phyloP scores from a whole-genome alignment of 495 filamentous ascomycete genomes.

The Neurospora sp. region DNA sequence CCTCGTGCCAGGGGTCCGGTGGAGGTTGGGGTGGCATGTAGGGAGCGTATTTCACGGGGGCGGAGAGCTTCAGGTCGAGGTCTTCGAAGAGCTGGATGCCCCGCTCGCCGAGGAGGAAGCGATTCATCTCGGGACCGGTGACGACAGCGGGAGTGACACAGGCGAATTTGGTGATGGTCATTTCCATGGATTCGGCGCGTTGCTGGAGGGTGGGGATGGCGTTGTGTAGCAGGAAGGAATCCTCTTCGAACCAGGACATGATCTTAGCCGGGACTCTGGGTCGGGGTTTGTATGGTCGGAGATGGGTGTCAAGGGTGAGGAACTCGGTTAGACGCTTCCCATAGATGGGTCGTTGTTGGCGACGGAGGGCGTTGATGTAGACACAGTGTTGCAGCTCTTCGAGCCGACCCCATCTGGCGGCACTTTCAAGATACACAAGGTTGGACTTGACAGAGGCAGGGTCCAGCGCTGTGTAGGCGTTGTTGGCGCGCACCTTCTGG shows the following conservation, averaged over 20 bases:
- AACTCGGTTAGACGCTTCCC: conserved; percentile 64
- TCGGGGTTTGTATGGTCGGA: conserved; percentile 43
- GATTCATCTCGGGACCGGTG: conserved; percentile 58
- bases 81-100: conserved; percentile 54
- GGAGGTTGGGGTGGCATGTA: conserved; percentile 43
- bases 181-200: conserved; percentile 58
- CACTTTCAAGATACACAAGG: conserved; percentile 61
- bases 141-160: conserved; percentile 86
- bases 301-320: conserved; percentile 50
- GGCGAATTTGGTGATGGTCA: conserved; percentile 74
- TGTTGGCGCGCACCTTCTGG: conserved; percentile 49
- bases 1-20: conserved; percentile 82
- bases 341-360: conserved; percentile 72
- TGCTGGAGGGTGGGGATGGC: conserved; percentile 67
- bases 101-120: conserved; percentile 48
- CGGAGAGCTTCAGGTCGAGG: conserved; percentile 32
- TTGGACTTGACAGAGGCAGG: conserved; percentile 53
- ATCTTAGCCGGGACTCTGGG: conserved; percentile 43
- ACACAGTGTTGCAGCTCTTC: conserved; percentile 72
- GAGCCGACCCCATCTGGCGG: conserved; percentile 58
- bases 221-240: conserved; percentile 54
- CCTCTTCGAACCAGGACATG: conserved; percentile 65
- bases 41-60: conserved; percentile 34
- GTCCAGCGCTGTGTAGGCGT: conserved; percentile 52
- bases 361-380: conserved; percentile 71